phyloP scores from a whole-genome alignment of 306 rosid species.

The Prosopis cineraria region DNA sequence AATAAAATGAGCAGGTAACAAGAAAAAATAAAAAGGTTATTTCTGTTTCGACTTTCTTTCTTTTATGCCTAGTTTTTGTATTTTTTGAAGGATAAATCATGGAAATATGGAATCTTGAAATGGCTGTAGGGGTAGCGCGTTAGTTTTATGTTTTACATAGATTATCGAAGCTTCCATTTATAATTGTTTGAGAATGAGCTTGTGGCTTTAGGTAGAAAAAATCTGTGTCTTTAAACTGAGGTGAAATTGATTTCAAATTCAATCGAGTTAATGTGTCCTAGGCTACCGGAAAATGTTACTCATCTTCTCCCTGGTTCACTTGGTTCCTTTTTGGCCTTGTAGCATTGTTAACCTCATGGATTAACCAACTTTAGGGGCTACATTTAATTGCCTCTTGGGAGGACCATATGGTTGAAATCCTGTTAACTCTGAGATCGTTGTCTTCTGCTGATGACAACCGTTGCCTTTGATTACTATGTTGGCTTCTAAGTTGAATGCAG shows the following conservation, averaged over 20 bases:
- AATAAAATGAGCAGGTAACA: background rate
- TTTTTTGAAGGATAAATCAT: background rate
- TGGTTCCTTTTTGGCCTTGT: constrained; percentile 9
- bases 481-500: background rate
- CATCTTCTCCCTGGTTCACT: background rate
- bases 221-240: background rate
- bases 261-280: background rate
- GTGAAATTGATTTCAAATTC: background rate
- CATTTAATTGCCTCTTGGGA: background rate
- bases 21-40: background rate
- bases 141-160: background rate
- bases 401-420: background rate
- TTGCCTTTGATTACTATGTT: background rate
- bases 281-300: background rate
- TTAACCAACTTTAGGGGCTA: background rate
- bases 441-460: constrained; percentile 4
- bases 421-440: background rate
- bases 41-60: background rate
- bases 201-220: background rate
- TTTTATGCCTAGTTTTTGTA: background rate
- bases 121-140: background rate
- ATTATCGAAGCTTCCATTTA: background rate
- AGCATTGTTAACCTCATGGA: background rate
- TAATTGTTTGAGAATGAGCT: background rate
- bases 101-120: background rate